Percentiles rank a stretch among this genome's conserved stretches.
Evolutionary conservation across 306 rosid genomes (phyloP).

Genomic region (Cyclanthera cordifolia): DNA sequence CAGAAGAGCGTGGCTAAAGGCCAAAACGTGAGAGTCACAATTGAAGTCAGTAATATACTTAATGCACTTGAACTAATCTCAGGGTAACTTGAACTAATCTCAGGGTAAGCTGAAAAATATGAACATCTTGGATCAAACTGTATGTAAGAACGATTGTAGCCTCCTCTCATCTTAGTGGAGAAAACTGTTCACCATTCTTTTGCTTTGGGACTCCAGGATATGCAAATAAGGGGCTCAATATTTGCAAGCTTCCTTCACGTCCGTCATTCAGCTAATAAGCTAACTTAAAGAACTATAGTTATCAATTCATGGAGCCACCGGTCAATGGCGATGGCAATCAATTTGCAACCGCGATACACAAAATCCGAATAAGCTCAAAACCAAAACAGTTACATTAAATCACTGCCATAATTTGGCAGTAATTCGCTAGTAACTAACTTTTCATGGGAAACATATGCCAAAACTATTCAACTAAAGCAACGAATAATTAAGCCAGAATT

Average conservation of each 20-base stretch:
- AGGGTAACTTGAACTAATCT: not conserved
- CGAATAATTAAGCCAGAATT: not conserved
- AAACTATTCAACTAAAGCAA: not conserved
- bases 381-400: not conserved
- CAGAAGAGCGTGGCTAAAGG: not conserved
- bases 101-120: not conserved
- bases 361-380: slow-evolving; percentile 1
- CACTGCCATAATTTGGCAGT: not conserved
- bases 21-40: not conserved
- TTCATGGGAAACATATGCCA: not conserved
- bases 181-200: slow-evolving; percentile 80
- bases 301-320: not conserved
- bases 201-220: slow-evolving; percentile 55
- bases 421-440: not conserved
- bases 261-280: slow-evolving; percentile 26
- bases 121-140: not conserved
- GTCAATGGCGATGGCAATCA: not conserved
- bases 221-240: slow-evolving; percentile 47
- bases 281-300: not conserved
- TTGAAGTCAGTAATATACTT: not conserved
- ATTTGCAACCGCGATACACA: not conserved
- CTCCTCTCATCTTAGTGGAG: slow-evolving; percentile 52
- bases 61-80: not conserved
- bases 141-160: slow-evolving; percentile 47
- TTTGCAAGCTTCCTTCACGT: slow-evolving; percentile 34